Percentiles rank a stretch among this genome's conserved stretches.
Evolutionary conservation across 768 basidiomycete genomes (phyloP).

Genomic region (Ramaria sp.): DNA sequence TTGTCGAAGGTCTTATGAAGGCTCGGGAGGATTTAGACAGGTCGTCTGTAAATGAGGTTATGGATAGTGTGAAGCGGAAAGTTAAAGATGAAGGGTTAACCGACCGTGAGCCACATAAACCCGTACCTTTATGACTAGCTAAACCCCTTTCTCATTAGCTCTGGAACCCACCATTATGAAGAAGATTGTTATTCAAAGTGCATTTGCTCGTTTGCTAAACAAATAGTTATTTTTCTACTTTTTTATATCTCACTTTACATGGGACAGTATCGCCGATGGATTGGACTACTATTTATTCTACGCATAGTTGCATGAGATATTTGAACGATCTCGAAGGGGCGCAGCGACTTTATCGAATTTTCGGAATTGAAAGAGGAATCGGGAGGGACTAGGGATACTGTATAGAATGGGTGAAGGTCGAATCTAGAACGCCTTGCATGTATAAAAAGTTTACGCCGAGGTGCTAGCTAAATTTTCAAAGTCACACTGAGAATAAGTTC

Average conservation of each 20-base stretch:
- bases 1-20: conserved; percentile 85
- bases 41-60: conserved; percentile 78
- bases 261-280: background rate
- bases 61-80: conserved; percentile 89
- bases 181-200: conserved; percentile 67
- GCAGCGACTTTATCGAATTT: conserved; percentile 88
- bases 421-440: conserved; percentile 64
- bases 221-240: conserved; percentile 2
- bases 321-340: conserved; percentile 60
- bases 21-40: conserved; percentile 86
- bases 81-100: conserved; percentile 79
- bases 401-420: conserved; percentile 95
- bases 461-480: no score
- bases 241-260: background rate
- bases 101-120: conserved; percentile 54
- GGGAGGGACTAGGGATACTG: no score
- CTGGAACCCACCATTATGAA: conserved; percentile 85
- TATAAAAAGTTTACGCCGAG: no score
- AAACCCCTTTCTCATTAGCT: conserved; percentile 31
- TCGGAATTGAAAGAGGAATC: conserved; percentile 94
- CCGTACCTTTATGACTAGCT: background rate
- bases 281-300: conserved; percentile 22
- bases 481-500: no score
- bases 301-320: background rate
- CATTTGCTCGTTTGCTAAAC: conserved; percentile 64